Evolutionary conservation across 345 rosid species (phyloP).

Genomic region (Salix purpurea): DNA sequence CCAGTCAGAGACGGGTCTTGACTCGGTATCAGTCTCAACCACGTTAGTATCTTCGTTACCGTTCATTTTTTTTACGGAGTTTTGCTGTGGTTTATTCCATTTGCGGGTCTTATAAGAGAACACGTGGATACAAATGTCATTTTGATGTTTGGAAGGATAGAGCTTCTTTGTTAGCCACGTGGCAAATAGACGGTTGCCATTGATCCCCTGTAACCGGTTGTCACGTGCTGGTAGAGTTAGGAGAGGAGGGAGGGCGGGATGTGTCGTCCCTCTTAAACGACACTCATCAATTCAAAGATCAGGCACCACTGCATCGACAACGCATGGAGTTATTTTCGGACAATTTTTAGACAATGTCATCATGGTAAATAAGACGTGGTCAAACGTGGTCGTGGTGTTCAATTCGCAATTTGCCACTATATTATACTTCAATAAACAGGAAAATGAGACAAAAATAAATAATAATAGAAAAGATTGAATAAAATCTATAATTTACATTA

Average conservation of each 20-base stretch:
- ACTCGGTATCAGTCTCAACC: conserved; percentile 7
- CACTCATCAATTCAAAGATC: not conserved
- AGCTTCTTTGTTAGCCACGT: not conserved
- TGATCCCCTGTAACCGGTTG: not conserved
- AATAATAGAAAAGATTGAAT: too few relatives aligned
- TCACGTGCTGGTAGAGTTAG: not conserved
- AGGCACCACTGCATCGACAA: too few relatives aligned
- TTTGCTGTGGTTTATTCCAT: not conserved
- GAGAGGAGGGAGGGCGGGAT: not conserved
- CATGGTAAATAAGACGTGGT: too few relatives aligned
- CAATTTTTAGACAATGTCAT: too few relatives aligned
- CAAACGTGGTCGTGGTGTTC: too few relatives aligned
- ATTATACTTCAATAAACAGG: too few relatives aligned
- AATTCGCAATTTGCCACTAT: too few relatives aligned
- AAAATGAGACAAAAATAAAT: too few relatives aligned
- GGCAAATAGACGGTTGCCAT: not conserved
- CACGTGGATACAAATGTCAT: not conserved
- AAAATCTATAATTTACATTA: too few relatives aligned
- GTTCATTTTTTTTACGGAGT: conserved; percentile 2
- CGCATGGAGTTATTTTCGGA: too few relatives aligned
- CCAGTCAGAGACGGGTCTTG: conserved; percentile 48
- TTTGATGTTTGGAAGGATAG: not conserved
- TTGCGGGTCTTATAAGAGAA: not conserved
- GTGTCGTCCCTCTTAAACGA: not conserved
- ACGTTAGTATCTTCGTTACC: not conserved